These are phyloP conservation scores for Amanita phalloides DNA, from an alignment of 768 basidiomycete species.

Conservation along the genomic window DNA sequence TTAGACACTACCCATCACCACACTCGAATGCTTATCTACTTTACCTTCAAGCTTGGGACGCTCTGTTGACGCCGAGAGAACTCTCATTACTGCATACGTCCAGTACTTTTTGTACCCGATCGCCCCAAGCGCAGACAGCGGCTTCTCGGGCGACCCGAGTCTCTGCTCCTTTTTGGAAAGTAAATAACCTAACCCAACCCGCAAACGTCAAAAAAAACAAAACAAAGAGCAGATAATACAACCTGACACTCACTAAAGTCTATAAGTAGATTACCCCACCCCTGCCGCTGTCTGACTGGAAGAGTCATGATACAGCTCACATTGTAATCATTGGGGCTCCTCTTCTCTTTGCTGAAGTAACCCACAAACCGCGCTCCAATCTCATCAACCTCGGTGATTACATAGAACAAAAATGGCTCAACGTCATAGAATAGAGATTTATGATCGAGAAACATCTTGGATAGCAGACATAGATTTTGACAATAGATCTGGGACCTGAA, in stretches of 20 bases:
- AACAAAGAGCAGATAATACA: background rate
- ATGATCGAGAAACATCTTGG: constrained; percentile 98
- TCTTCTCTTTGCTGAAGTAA: constrained; percentile 98
- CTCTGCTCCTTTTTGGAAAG: constrained; percentile 92
- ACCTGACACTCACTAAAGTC: constrained; percentile 77
- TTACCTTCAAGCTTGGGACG: constrained; percentile 67
- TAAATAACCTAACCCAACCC: constrained; percentile 62
- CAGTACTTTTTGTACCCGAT: constrained; percentile 95
- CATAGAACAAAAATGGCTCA: constrained; percentile 98
- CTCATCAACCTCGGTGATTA: constrained; percentile 88
- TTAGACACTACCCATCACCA: background rate
- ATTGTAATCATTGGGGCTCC: constrained; percentile 92
- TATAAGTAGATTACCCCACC: constrained; percentile 95
- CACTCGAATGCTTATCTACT: background rate
- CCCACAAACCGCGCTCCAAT: constrained; percentile 90
- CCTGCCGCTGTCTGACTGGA: constrained; percentile 86
- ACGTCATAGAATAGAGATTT: constrained; percentile 99
- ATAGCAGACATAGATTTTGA: constrained; percentile 93
- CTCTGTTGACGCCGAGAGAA: constrained; percentile 46
- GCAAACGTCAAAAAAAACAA: constrained; percentile 5
- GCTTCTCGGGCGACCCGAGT: constrained; percentile 90
- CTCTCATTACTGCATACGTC: constrained; percentile 81
- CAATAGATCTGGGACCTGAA: constrained; percentile 75
- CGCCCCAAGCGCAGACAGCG: constrained; percentile 84
- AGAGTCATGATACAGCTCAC: constrained; percentile 99